Evolutionary conservation across 495 filamentous ascomycete genomes (phyloP), one percentile per base, ranked within the genome.

Genomic region (Trichoderma gamsii): DNA sequence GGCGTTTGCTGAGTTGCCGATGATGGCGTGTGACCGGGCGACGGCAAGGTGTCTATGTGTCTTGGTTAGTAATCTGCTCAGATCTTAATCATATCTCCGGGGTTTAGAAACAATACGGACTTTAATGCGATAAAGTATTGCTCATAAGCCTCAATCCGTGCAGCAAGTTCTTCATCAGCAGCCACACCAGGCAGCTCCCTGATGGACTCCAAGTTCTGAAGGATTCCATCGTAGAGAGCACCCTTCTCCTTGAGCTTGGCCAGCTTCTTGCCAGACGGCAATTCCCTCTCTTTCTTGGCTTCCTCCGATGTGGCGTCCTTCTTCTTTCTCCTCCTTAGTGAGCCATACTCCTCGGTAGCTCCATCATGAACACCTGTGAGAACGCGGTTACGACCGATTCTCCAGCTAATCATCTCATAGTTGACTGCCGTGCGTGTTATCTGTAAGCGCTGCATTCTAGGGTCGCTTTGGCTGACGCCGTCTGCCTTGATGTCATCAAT

Each of bases 341-440:
- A 52, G 18, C 35, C 38, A 27, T 82, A 51, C 74, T 77, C 44
- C 51, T 91, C 80, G 3, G 81, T 73, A 12, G 90, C 82, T 7
- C 92, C 93, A 71, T 97, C 92, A 67, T 89, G 82, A 46, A 86
- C 81, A 43, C 93, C 93, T 67, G 91, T 90, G 41, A 99, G 80
- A 0, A 96, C 89, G 65, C 95, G 84, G 74, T 99, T 98, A 52
- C 96, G 88, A 44, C 93, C 96, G 69, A 97, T 89, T 72, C 95
- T 85, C 96, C 94, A 98, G 73, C 91, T 92, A 63, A 99, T 88
- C 76, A 97, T 84, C 70, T 88, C 89, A 74, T 94, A 98, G 76
- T 96, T 96, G 35, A 97, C 91, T 1, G 93, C 91, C 0, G 96
- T 96, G 25, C 90, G 88, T 7, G 93, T 97, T 69, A 98, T 90